Evolutionary conservation across 2,329 filamentous ascomycete species (phyloP).

Genomic region (Leptoxyphium fumago): DNA sequence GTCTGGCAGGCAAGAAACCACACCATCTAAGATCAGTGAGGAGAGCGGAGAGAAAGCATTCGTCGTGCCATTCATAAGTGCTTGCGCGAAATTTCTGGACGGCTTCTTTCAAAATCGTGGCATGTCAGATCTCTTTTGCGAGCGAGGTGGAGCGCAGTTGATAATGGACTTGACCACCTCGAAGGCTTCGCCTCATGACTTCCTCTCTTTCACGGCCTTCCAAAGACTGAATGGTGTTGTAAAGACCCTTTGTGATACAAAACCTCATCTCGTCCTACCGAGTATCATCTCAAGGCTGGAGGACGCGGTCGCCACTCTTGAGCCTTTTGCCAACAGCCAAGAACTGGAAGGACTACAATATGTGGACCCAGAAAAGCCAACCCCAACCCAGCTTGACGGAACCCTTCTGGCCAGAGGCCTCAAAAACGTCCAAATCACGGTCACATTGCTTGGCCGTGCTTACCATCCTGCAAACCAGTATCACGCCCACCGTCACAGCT

Average conservation of each 20-base stretch:
- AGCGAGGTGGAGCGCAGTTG: constrained; percentile 65
- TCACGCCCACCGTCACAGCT: constrained; percentile 22
- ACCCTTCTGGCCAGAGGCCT: constrained; percentile 67
- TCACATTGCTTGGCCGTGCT: constrained; percentile 47
- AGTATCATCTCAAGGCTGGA: constrained; percentile 65
- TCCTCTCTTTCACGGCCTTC: constrained; percentile 51
- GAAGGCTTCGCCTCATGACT: constrained; percentile 63
- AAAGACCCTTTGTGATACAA: constrained; percentile 63
- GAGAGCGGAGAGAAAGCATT: constrained; percentile 18
- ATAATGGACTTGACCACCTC: constrained; percentile 73
- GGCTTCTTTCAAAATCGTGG: constrained; percentile 62
- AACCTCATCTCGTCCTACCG: constrained; percentile 67
- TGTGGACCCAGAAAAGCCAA: constrained; percentile 5
- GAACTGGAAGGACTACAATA: constrained; percentile 2
- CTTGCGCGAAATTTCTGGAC: constrained; percentile 60
- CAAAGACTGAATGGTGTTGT: constrained; percentile 60
- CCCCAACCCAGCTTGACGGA: constrained; percentile 36
- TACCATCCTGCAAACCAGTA: constrained; percentile 15
- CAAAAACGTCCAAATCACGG: constrained; percentile 59
- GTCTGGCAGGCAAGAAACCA: constrained; percentile 21
- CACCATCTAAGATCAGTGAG: constrained; percentile 25
- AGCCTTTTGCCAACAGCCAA: constrained; percentile 42
- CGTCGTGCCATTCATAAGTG: constrained; percentile 48
- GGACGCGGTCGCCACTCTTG: constrained; percentile 50
- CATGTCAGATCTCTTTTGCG: constrained; percentile 60